Evolutionary conservation across 2,329 filamentous ascomycete species (phyloP), one percentile per base, ranked within the genome.

Genomic region (Botrytis medusae): DNA sequence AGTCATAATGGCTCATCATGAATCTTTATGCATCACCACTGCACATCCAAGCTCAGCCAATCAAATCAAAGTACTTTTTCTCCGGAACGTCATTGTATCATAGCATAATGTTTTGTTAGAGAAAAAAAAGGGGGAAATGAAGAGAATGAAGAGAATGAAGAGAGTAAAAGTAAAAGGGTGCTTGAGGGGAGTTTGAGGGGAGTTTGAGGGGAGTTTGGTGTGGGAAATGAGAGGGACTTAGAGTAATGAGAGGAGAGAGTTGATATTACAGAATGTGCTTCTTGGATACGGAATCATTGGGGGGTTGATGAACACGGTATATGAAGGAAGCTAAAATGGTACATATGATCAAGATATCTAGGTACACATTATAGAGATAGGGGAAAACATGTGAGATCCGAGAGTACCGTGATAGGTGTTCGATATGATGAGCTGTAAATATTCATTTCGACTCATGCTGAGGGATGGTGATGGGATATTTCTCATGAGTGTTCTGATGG

Each of bases 361-460:
- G 12, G 12, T 44, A 44, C 12, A 44, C 12, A 16, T 3, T 44
- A 14, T 16, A 16, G 42, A 44, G 40, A 44, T 4, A 44, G n/a
- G 12, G 29, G 29, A 1, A 16, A 29, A 12, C n/a, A 57, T 0
- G 6, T 25, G 22, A 29, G 12, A 59, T 9, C 18, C 6, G n/a
- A 18, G 29, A 32, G 8, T 14, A 63, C n/a, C 51, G 14, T 57
- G 51, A 7, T n/a, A 14, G 7, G n/a, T n/a, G 51, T 29, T 8
- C 7, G 32, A 20, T 4, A 12, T 29, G 51, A 29, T 37, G 25
- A 63, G 4, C 4, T 12, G 2, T 25, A 4, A n/a, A 44, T 44
- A n/a, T 57, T 57, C 65, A 68, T 68, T 68, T 68, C 65, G 65
- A 68, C 65, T 68, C 65, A 68, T 68, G 48, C 1, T 68, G 65